Evolutionary conservation across 2,329 filamentous ascomycete species (phyloP).

Genomic region (Calonectria fujianensis): DNA sequence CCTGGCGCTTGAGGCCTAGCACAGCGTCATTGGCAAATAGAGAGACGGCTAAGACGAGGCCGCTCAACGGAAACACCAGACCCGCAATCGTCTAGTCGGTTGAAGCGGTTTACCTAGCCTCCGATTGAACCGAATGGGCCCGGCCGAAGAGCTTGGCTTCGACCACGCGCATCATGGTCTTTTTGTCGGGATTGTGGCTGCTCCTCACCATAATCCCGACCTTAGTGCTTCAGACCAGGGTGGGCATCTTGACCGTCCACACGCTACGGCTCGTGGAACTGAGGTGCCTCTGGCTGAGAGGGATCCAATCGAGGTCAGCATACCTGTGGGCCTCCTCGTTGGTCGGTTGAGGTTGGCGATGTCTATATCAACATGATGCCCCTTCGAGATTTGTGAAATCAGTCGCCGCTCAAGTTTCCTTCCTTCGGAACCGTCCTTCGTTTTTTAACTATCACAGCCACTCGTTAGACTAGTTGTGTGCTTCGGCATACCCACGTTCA

Average conservation of each 20-base stretch:
- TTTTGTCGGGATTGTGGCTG: background rate
- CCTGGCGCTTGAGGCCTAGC: too few species aligned
- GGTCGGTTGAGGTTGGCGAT: background rate
- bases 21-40: background rate
- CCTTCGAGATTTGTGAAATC: background rate
- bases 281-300: slow-evolving; percentile 9
- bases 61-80: background rate
- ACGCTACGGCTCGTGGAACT: slow-evolving; percentile 19
- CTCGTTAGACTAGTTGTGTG: slow-evolving; percentile 28
- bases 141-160: background rate
- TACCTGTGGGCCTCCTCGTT: slow-evolving; percentile 19
- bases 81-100: background rate
- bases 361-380: slow-evolving; percentile 32
- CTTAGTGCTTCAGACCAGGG: slow-evolving; percentile 10
- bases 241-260: background rate
- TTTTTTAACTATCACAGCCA: slow-evolving; percentile 35
- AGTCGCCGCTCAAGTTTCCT: slow-evolving; percentile 24
- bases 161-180: background rate
- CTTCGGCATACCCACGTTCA: slow-evolving; percentile 24
- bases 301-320: slow-evolving; percentile 9
- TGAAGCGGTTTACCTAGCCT: background rate
- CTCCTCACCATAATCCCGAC: slow-evolving; percentile 8
- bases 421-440: slow-evolving; percentile 22
- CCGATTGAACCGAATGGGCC: slow-evolving; percentile 4
- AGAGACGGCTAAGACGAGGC: background rate